These are phyloP conservation scores for Crucihimalaya himalaica DNA, from an alignment of 345 rosid genomes.

Conservation along the genomic window DNA sequence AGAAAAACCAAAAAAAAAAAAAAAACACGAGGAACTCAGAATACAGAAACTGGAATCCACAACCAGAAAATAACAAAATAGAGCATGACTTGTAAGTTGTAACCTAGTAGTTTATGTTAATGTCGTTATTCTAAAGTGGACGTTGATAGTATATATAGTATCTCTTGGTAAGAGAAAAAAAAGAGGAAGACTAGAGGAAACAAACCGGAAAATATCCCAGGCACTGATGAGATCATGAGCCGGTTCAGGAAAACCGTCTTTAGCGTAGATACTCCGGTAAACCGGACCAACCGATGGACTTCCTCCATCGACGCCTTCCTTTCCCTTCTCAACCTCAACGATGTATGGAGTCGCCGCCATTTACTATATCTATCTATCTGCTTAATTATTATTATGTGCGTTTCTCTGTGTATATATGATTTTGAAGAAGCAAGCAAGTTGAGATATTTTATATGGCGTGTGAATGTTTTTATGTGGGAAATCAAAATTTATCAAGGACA, in stretches of 20 bases:
- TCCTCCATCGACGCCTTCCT: conserved; percentile 51
- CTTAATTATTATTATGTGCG: too few species aligned
- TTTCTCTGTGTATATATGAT: too few species aligned
- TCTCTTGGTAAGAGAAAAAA: neutral
- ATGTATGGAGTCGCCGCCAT: conserved; percentile 42
- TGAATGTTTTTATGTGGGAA: conserved; percentile 14
- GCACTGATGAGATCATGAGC: conserved; percentile 67
- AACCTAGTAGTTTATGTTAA: too few species aligned
- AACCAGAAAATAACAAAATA: too few species aligned
- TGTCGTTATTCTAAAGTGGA: neutral
- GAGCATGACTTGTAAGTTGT: too few species aligned
- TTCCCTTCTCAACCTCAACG: conserved; percentile 76
- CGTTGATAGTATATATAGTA: neutral
- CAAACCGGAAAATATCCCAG: conserved; percentile 97
- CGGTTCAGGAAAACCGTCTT: conserved; percentile 82
- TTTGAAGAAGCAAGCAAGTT: neutral
- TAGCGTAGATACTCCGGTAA: conserved; percentile 80
- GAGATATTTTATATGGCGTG: neutral
- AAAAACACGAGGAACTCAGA: too few species aligned
- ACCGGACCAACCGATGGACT: conserved; percentile 81
- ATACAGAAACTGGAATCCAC: too few species aligned
- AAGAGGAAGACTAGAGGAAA: neutral
- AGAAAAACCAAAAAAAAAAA: too few species aligned
- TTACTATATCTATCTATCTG: too few species aligned
- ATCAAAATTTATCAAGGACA: neutral